These are phyloP conservation scores for Epichloe baconii DNA, from an alignment of 2,329 filamentous ascomycete species.

Conservation along the genomic window DNA sequence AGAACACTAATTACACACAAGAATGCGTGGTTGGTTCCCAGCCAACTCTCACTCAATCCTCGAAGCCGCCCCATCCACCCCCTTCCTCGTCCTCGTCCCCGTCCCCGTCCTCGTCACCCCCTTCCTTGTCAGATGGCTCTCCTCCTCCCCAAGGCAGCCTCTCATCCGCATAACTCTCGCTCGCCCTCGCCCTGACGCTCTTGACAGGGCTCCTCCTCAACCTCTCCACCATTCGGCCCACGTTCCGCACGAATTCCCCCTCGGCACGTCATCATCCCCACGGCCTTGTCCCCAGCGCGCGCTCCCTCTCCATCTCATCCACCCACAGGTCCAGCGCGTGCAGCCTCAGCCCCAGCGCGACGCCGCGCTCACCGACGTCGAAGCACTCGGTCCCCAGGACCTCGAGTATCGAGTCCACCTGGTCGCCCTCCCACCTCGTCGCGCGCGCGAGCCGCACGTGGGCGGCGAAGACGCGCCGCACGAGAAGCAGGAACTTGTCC, in stretches of 20 bases:
- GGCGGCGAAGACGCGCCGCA: constrained; percentile 65
- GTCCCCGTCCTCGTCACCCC: constrained; percentile 23
- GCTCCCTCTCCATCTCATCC: constrained; percentile 70
- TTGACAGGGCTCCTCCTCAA: constrained; percentile 52
- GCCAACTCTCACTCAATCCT: constrained; percentile 50
- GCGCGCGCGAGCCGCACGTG: constrained; percentile 39
- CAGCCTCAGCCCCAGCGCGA: constrained; percentile 73
- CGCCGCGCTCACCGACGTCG: constrained; percentile 30
- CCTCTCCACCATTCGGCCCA: constrained; percentile 43
- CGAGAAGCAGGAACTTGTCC: constrained; percentile 85
- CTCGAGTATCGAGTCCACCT: constrained; percentile 14
- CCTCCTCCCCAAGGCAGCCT: constrained; percentile 47
- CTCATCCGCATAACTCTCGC: constrained; percentile 60
- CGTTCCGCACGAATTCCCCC: constrained; percentile 34
- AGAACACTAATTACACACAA: neutral
- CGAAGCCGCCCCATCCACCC: constrained; percentile 56
- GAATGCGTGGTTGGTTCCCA: too few relatives aligned
- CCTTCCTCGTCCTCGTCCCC: constrained; percentile 21
- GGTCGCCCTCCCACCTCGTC: constrained; percentile 21
- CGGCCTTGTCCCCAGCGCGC: constrained; percentile 27
- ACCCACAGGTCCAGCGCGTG: constrained; percentile 86
- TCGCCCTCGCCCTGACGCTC: constrained; percentile 55
- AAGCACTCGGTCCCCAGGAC: constrained; percentile 20
- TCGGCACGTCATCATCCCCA: constrained; percentile 11
- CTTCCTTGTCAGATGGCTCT: constrained; percentile 26